These are phyloP conservation scores for Entrophospora sp. DNA, from an alignment of 192 early-diverging fungal genomes.

Conservation along the genomic window DNA sequence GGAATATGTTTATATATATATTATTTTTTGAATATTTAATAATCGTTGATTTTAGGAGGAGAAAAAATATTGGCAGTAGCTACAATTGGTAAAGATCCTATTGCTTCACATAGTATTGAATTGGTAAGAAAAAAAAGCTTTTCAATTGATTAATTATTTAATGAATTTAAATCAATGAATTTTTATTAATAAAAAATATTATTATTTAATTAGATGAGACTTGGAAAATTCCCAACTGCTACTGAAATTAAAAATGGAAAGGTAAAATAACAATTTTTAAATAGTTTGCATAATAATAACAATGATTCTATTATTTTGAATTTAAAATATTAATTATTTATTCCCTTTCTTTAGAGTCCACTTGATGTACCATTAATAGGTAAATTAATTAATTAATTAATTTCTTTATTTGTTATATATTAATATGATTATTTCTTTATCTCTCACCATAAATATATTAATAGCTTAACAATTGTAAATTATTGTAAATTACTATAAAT, in stretches of 20 bases:
- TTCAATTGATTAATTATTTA: no score
- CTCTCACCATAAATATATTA: no score
- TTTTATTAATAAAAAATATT: no score
- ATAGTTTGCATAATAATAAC: not conserved
- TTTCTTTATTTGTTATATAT: no score
- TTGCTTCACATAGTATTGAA: slow-evolving; percentile 29
- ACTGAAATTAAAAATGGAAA: slow-evolving; percentile 1
- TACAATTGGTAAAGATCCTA: slow-evolving; percentile 29
- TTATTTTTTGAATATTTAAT: not conserved
- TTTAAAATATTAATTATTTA: not conserved
- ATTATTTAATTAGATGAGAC: not conserved
- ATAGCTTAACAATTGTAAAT: no score
- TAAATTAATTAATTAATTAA: no score
- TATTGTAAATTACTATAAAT: no score
- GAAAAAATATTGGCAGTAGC: slow-evolving; percentile 33
- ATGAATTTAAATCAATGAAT: no score
- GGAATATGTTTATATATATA: not conserved
- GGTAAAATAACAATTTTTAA: not conserved
- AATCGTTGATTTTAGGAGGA: slow-evolving; percentile 1
- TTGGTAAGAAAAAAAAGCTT: slow-evolving; percentile 21
- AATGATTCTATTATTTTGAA: not conserved
- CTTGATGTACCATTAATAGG: not conserved
- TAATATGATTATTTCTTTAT: no score
- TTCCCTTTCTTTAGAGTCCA: not conserved
- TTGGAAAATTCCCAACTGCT: not conserved